Percentiles rank a stretch among this genome's conserved stretches.
Conservation (phyloP, 2,329 filamentous ascomycete genomes). For the Phialocephala sp. region DNA sequence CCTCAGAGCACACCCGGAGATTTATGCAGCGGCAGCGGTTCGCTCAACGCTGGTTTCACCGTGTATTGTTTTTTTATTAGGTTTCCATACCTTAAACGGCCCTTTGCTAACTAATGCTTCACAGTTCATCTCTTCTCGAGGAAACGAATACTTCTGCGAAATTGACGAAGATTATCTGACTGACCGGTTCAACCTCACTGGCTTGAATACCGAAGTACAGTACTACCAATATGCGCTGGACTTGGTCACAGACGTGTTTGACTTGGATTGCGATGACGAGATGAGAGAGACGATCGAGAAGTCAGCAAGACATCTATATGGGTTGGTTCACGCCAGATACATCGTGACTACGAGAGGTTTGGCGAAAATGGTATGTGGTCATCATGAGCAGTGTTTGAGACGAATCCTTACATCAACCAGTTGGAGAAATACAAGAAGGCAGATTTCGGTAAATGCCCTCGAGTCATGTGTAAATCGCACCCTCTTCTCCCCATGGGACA, state of each 20-base stretch:
- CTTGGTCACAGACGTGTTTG: conserved; percentile 96
- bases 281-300: conserved; percentile 99
- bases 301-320: conserved; percentile 93
- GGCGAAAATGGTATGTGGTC: conserved; percentile 83
- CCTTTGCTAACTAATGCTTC: conserved; percentile 33
- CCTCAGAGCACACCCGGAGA: no score
- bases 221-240: conserved; percentile 99
- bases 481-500: conserved; percentile 94
- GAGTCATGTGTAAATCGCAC: conserved; percentile 92
- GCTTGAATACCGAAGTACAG: conserved; percentile 94
- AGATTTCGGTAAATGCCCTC: conserved; percentile 97
- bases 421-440: conserved; percentile 99
- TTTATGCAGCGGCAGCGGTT: background rate
- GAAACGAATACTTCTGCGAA: conserved; percentile 99
- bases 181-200: conserved; percentile 96
- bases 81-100: background rate
- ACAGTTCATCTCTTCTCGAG: conserved; percentile 95
- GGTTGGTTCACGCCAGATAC: conserved; percentile 93
- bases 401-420: conserved; percentile 51
- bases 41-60: background rate
- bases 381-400: background rate
- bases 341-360: conserved; percentile 94
- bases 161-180: conserved; percentile 99
- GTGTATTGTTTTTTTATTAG: background rate
- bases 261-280: conserved; percentile 97